A percentile compares a stretch with the other conserved stretches of the same genome.
Conservation (phyloP, 2,329 filamentous ascomycete species). For the Bisporella sp. region DNA sequence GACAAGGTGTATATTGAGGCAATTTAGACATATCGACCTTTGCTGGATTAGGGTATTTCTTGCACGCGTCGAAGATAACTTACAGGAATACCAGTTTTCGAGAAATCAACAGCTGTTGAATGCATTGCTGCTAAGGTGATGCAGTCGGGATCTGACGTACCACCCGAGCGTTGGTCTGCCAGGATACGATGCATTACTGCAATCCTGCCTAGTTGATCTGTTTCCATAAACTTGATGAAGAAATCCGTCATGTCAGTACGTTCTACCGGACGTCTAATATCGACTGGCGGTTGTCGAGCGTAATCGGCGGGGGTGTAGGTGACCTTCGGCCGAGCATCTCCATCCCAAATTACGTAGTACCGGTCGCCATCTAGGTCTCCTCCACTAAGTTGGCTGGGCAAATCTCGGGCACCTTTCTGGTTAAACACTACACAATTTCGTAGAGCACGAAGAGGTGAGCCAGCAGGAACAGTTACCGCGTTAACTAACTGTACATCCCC, state of each 20-base stretch:
- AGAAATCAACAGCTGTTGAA: conserved; percentile 69
- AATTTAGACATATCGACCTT: conserved; percentile 20
- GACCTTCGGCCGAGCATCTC: conserved; percentile 35
- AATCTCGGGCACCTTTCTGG: conserved; percentile 59
- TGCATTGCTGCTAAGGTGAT: conserved; percentile 52
- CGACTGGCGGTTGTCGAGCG: conserved; percentile 44
- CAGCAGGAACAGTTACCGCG: conserved; percentile 51
- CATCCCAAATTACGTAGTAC: conserved; percentile 74
- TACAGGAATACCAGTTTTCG: conserved; percentile 63
- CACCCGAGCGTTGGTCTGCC: conserved; percentile 47
- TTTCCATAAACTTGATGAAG: conserved; percentile 71
- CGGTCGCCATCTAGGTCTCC: conserved; percentile 81
- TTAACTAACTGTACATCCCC: conserved; percentile 67
- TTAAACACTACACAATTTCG: conserved; percentile 77
- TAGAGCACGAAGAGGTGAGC: conserved; percentile 54
- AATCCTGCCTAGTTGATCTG: conserved; percentile 59
- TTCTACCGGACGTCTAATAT: conserved; percentile 54
- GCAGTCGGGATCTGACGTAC: conserved; percentile 47
- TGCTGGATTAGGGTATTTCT: not conserved
- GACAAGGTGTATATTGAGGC: conserved; percentile 20
- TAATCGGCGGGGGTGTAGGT: conserved; percentile 63
- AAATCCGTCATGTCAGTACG: conserved; percentile 67
- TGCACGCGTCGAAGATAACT: conserved; percentile 3
- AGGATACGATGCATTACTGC: conserved; percentile 57
- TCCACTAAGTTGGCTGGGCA: conserved; percentile 72